Percentiles rank a stretch among this genome's conserved stretches.
Conservation (phyloP, 2,329 filamentous ascomycete genomes). For the Hymenoscyphus scutula region DNA sequence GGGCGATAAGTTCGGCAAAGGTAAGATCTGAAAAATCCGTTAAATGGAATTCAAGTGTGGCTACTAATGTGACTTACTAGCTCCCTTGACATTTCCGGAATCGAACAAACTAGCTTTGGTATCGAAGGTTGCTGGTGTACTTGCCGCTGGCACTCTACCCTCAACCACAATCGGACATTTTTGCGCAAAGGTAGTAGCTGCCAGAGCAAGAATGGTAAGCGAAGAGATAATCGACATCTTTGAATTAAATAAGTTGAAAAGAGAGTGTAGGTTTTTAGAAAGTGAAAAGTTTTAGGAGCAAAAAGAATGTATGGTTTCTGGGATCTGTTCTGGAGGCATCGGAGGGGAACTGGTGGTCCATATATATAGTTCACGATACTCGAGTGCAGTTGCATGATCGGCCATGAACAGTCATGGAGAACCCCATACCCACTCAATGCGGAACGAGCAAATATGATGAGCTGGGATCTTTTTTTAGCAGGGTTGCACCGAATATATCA, state of each 20-base stretch:
- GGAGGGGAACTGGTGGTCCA: not conserved
- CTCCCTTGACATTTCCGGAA: constrained; percentile 51
- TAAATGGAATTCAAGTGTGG: not conserved
- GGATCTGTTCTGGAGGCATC: not conserved
- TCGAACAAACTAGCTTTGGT: constrained; percentile 45
- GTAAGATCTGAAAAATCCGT: constrained; percentile 41
- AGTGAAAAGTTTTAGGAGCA: not conserved
- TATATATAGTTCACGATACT: too few species aligned
- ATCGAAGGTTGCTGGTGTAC: constrained; percentile 43
- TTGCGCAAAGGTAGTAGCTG: constrained; percentile 30
- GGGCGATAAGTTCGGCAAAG: constrained; percentile 50
- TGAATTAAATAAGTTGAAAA: not conserved
- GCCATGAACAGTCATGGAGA: not conserved
- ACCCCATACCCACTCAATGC: not conserved
- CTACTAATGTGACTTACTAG: constrained; percentile 33
- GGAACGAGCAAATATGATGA: not conserved
- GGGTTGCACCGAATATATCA: constrained; percentile 5
- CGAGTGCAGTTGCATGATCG: not conserved
- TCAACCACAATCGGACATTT: constrained; percentile 45
- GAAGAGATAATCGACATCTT: not conserved
- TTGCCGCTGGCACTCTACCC: constrained; percentile 43
- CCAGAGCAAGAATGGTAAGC: constrained; percentile 16
- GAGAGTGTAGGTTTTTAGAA: not conserved
- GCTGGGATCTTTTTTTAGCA: not conserved
- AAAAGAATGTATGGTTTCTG: not conserved